Evolutionary conservation across 306 rosid species (phyloP), one percentile per base, ranked within the genome.

Genomic region (Vicia faba): DNA sequence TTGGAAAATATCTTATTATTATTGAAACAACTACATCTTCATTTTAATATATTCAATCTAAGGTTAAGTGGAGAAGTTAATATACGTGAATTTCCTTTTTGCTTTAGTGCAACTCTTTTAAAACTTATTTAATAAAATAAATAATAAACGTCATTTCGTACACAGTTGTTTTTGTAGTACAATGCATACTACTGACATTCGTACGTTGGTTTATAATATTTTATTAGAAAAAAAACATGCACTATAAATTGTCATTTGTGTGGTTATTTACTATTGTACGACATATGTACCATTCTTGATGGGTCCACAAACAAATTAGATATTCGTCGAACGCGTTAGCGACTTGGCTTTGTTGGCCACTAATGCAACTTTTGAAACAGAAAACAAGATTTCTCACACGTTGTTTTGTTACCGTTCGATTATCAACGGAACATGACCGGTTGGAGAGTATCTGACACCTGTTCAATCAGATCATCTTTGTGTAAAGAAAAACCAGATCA

Each of bases 271-370:
- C 23, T 20, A 20, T 51, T 43, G 86, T 82, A 78, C 81, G 78
- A 58, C 64, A 71, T 33, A 7, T 72, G 86, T 82, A 82, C 86
- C 46, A 48, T 39, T 39, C 59, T n/a, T 58, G 6, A 18, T 16
- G 15, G 60, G 26, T 49, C 20, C 20, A 43, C 73, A 64, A 46
- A 63, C 63, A 15, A 59, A 54, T 70, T 12, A 46, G n/a, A 54
- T 45, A 9, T 54, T 26, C 26, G 33, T 66, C 16, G 77, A 80
- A 75, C 78, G 81, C 64, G 72, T 71, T 31, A 1, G 9, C 81
- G 46, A 57, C 63, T 29, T n/a, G 1, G 13, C 20, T 29, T 53
- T 75, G 78, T 71, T 61, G 46, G 75, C 75, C 78, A 49, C 64
- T 51, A 66, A 70, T 23, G 8, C 41, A 35, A 40, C 61, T 25